Conservation (phyloP, 1,139 yeast genomes). For the Yarrowia galli region DNA sequence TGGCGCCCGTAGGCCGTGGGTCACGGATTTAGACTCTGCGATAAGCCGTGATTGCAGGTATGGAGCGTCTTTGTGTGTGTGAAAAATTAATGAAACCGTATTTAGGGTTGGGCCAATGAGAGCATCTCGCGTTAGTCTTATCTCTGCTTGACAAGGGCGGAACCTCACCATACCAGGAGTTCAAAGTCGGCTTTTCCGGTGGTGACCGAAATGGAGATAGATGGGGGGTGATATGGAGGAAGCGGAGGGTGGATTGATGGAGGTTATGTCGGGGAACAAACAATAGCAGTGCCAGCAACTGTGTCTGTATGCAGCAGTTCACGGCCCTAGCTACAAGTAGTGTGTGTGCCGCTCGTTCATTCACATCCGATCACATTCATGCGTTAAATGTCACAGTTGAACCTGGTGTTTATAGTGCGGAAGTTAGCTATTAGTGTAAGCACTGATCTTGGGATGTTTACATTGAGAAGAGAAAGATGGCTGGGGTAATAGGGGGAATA, state of each 20-base stretch:
- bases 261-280: background rate
- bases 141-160: background rate
- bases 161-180: background rate
- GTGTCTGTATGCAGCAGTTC: too few relatives aligned
- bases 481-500: too few relatives aligned
- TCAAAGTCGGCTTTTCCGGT: slow-evolving; percentile 5
- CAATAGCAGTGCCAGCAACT: too few relatives aligned
- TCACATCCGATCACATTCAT: background rate
- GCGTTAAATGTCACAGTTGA: background rate
- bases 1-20: slow-evolving; percentile 14
- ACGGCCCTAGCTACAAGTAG: too few relatives aligned
- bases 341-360: too few relatives aligned
- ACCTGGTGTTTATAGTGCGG: background rate
- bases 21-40: slow-evolving; percentile 11
- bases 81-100: slow-evolving; percentile 12
- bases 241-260: background rate
- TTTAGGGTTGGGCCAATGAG: slow-evolving; percentile 13
- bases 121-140: background rate
- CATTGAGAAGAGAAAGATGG: too few relatives aligned
- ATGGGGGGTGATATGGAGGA: too few relatives aligned
- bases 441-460: too few relatives aligned
- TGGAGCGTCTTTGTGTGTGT: slow-evolving; percentile 11
- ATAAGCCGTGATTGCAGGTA: slow-evolving; percentile 21
- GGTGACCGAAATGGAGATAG: too few relatives aligned
- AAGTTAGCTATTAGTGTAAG: too few relatives aligned